A percentile compares a stretch with the other conserved stretches of the same genome.
Conservation (phyloP, 2,329 filamentous ascomycete genomes). For the Blumeriella jaapii region DNA sequence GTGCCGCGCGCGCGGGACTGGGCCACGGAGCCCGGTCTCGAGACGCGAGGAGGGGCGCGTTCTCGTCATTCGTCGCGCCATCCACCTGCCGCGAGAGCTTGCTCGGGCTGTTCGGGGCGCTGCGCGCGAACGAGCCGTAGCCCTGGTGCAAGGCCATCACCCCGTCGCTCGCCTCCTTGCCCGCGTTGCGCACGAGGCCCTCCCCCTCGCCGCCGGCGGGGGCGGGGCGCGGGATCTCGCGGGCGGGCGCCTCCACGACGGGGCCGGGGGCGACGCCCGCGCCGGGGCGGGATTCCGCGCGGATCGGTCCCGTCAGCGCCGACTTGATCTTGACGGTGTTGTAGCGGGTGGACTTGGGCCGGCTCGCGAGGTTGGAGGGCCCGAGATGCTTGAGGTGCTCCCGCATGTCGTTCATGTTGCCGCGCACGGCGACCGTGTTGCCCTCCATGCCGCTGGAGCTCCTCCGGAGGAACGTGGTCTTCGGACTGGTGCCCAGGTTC, state of each 20-base stretch:
- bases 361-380: constrained; percentile 54
- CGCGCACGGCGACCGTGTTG: constrained; percentile 43
- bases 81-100: constrained; percentile 4
- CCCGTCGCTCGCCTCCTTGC: constrained; percentile 50
- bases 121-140: constrained; percentile 36
- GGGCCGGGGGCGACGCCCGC: constrained; percentile 31
- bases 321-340: constrained; percentile 58
- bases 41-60: constrained; percentile 1
- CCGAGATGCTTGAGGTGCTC: constrained; percentile 54
- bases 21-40: constrained; percentile 3
- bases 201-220: constrained; percentile 41
- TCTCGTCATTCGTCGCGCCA: constrained; percentile 3
- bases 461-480: constrained; percentile 46
- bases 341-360: constrained; percentile 49
- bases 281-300: constrained; percentile 24
- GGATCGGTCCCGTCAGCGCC: constrained; percentile 19
- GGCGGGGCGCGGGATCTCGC: constrained; percentile 26
- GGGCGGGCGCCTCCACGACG: constrained; percentile 32
- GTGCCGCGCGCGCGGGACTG: constrained; percentile 4
- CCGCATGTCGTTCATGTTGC: constrained; percentile 50
- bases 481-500: constrained; percentile 23
- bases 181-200: constrained; percentile 40
- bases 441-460: constrained; percentile 45
- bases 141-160: constrained; percentile 47
- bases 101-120: constrained; percentile 2